phyloP scores from a whole-genome alignment of 2,329 filamentous ascomycete genomes.

The Diaporthe aspalathi region DNA sequence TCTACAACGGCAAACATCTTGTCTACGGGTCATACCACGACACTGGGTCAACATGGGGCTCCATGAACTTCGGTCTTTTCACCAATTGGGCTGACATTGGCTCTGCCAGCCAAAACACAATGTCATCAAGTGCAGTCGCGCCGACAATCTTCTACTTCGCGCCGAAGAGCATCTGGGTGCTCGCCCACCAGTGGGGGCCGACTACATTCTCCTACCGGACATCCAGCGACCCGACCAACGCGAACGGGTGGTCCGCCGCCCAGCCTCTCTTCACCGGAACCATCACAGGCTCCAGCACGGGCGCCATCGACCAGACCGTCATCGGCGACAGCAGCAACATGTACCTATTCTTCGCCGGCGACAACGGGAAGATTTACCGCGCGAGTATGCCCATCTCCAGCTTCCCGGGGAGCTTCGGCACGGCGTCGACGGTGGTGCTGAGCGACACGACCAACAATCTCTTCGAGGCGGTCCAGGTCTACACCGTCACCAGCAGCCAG shows the following conservation, averaged over 20 bases:
- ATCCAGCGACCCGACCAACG: constrained; percentile 66
- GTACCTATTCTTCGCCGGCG: constrained; percentile 76
- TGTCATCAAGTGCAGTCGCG: constrained; percentile 62
- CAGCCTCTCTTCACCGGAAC: constrained; percentile 68
- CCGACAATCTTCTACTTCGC: constrained; percentile 73
- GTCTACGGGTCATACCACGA: constrained; percentile 68
- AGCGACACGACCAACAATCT: constrained; percentile 66
- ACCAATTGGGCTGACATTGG: constrained; percentile 63
- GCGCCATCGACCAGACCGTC: constrained; percentile 71
- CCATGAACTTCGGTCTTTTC: constrained; percentile 69
- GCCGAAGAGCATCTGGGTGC: constrained; percentile 72
- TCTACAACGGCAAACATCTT: constrained; percentile 68
- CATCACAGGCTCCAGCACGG: constrained; percentile 63
- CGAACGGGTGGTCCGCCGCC: constrained; percentile 66
- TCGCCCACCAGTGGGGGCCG: constrained; percentile 73
- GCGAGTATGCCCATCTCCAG: constrained; percentile 70
- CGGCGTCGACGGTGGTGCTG: constrained; percentile 59
- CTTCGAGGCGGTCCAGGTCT: constrained; percentile 76
- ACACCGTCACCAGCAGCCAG: constrained; percentile 65
- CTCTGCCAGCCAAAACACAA: constrained; percentile 63
- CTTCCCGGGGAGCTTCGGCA: constrained; percentile 72
- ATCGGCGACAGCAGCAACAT: constrained; percentile 71
- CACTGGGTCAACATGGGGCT: constrained; percentile 60
- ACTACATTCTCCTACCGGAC: constrained; percentile 71
- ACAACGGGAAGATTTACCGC: constrained; percentile 75